Evolutionary conservation across 441 rosid genomes (phyloP).

Genomic region (Mallotus japonicus): DNA sequence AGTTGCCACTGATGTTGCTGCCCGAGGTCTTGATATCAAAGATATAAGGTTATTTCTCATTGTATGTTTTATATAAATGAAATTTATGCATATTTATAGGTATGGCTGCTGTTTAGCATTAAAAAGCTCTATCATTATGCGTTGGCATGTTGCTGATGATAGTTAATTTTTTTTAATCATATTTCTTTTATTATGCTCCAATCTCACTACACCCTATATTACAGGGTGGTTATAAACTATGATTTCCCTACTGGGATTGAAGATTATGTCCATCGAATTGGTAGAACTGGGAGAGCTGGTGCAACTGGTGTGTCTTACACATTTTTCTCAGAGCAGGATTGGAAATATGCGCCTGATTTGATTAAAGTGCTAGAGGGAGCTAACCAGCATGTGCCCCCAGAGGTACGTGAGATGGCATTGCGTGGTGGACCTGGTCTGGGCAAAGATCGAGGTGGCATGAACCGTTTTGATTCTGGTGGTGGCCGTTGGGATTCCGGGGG

Average conservation of each 20-base stretch:
- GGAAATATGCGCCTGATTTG: constrained; percentile 81
- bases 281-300: constrained; percentile 98
- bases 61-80: constrained; percentile 2
- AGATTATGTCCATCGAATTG: constrained; percentile 96
- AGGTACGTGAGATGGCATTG: constrained; percentile 77
- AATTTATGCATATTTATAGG: background rate
- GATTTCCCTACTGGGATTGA: constrained; percentile 93
- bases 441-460: constrained; percentile 70
- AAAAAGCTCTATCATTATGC: background rate
- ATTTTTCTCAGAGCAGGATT: constrained; percentile 87
- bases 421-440: constrained; percentile 66
- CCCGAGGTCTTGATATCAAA: constrained; percentile 92
- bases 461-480: constrained; percentile 67
- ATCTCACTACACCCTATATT: constrained; percentile 2
- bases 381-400: constrained; percentile 84
- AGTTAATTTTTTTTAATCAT: background rate
- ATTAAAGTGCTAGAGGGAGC: constrained; percentile 91
- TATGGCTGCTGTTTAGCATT: background rate
- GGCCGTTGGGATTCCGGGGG: constrained; percentile 69
- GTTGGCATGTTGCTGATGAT: background rate
- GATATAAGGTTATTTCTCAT: constrained; percentile 61
- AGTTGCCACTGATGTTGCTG: constrained; percentile 98
- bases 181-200: background rate
- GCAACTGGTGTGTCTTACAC: constrained; percentile 93
- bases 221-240: constrained; percentile 87